Conservation (phyloP, 2,329 filamentous ascomycete genomes). For the Bipolaris bicolor region DNA sequence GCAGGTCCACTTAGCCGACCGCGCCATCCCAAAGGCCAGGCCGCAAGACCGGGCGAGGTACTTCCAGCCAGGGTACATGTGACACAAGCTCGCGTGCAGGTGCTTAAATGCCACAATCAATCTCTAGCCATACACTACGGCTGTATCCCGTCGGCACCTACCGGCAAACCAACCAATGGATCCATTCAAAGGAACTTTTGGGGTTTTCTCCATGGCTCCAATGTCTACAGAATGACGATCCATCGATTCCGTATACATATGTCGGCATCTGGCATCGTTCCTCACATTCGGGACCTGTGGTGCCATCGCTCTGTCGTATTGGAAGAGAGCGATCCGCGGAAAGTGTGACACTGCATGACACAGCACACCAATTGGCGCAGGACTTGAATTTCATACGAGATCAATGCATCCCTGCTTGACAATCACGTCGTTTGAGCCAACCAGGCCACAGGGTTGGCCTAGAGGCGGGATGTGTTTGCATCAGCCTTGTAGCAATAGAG, state of each 20-base stretch:
- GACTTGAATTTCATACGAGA: background rate
- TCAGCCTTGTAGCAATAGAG: conserved; percentile 1
- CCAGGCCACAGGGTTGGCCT: background rate
- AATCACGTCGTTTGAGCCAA: background rate
- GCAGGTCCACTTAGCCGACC: conserved; percentile 7
- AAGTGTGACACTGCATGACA: background rate
- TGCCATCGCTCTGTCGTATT: background rate
- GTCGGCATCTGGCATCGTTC: too few relatives aligned
- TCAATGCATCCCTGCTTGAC: conserved; percentile 5
- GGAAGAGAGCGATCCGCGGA: conserved; percentile 3
- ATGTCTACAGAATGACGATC: too few relatives aligned
- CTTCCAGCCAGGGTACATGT: background rate
- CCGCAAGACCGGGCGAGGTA: background rate
- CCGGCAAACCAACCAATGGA: background rate
- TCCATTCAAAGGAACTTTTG: too few relatives aligned
- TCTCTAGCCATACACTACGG: conserved; percentile 5
- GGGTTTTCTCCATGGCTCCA: too few relatives aligned
- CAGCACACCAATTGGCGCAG: background rate
- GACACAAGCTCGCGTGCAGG: conserved; percentile 2
- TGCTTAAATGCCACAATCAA: conserved; percentile 15
- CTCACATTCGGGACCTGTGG: too few relatives aligned
- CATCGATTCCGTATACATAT: too few relatives aligned
- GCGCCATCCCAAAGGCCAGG: conserved; percentile 16
- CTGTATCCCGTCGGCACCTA: background rate
- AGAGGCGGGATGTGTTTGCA: background rate